phyloP scores from a whole-genome alignment of 139 green algal species.

The Tetraselmis chui region DNA sequence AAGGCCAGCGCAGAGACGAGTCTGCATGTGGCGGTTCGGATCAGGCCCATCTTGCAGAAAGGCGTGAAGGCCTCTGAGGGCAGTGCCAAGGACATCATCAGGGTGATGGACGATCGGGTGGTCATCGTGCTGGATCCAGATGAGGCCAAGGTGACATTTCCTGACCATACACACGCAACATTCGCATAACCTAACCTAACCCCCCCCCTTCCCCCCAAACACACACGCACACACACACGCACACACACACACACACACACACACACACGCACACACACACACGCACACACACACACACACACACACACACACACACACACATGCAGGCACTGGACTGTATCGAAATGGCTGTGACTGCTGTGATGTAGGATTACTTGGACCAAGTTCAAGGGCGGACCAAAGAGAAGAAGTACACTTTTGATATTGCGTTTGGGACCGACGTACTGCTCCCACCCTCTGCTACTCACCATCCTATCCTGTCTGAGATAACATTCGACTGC shows the following conservation, averaged over 20 bases:
- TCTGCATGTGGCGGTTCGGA: not conserved
- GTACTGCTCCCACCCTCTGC: too few species aligned
- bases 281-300: too few species aligned
- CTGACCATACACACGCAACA: not conserved
- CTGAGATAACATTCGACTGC: not conserved
- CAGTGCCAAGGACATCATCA: constrained; percentile 45
- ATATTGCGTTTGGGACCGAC: constrained; percentile 48
- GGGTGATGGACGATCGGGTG: constrained; percentile 47
- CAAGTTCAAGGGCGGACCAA: constrained; percentile 57
- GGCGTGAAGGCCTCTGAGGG: not conserved
- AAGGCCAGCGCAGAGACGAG: not conserved
- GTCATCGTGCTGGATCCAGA: constrained; percentile 69
- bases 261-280: too few species aligned
- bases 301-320: too few species aligned
- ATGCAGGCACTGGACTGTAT: not conserved
- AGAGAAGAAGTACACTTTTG: constrained; percentile 74
- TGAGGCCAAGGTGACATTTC: constrained; percentile 37
- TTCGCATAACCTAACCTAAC: not conserved
- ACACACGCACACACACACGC: not conserved
- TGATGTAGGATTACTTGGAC: constrained; percentile 57
- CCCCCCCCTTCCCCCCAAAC: not conserved
- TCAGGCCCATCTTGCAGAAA: not conserved
- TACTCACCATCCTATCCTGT: too few species aligned
- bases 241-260: not conserved
- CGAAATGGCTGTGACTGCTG: not conserved